Evolutionary conservation across 192 early-diverging fungal genomes (phyloP), one percentile per base, ranked within the genome.

Genomic region (Gigaspora rosea): DNA sequence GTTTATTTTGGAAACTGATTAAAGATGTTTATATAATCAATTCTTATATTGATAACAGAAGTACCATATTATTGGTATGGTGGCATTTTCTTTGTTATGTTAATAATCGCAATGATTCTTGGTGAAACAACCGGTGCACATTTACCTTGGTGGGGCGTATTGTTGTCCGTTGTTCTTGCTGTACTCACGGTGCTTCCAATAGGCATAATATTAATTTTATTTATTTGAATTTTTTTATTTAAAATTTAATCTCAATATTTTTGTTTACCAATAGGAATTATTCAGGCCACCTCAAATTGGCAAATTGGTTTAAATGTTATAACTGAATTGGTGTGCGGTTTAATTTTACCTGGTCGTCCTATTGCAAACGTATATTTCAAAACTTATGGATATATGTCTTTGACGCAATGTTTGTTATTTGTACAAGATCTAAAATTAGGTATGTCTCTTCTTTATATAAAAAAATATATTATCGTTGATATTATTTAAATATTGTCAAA

Each of bases 401-500:
- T 94, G 83, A 80, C 83, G 18, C 95, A 98, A 83, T 91, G 89
- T 50, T 78, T 96, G 33, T 86, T 84, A 33, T 89, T 96, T 32
- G 76, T 91, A 11, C 33, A 66, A 47, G 93, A 94, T 82, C 80
- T 95, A 22, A 95, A 95, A 79, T 81, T 94, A 9, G 90, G 89
- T 2, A 35, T 22, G 16, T n/a, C 33, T 27, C 15, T 11, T 27
- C 3, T 51, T 41, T 27, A 27, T 27, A 27, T 27, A 41, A 27
- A 41, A 41, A 41, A 41, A 41, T 41, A 1, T 41, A 41, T 41
- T 41, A 41, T 41, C 41, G 2, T 70, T 57, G 1, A 10, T 0
- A 20, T 22, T 32, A 50, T 20, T 6, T 15, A 5, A 27, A 2
- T 4, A 12, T 50, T 27, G 9, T 33, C 20, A 50, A 49, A 2